Base-by-base conservation (phyloP, 2,329 filamentous ascomycete genomes). In the Alternaria incomplexa region DNA sequence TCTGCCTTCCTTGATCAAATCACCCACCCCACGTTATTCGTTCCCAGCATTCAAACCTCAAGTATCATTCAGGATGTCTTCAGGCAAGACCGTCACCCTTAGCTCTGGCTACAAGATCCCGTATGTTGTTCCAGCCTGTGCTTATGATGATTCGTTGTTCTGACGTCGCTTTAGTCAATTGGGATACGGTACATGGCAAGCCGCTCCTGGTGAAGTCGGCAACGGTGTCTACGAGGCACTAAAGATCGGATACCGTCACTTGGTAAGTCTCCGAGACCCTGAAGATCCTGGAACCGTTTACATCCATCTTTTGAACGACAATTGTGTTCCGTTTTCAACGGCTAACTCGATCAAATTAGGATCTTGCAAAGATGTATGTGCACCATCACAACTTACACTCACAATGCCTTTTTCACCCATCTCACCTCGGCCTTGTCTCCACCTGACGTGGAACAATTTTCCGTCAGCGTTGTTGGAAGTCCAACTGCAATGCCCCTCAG, bases 61-160 rank as follows among this genome's bases (percentile, higher is more conserved):
- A 40, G 30, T 45, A 58, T 54, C 51, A 28, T 59, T 65, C 71
- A 76, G 44, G 55, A 75, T 76, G 72, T 72, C 71, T 60, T 72
- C 79, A 56, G 80, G 81, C 69, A 74, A 79, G 72, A 76, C 72
- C n/a, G 67, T 73, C 36, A 75, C 69, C 15, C 71, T 77, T 45
- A 77, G 69, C 66, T 72, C 71, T 26, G 75, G 75, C 57, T 25
- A 69, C 67, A 75, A 75, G 64, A 77, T 96, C 69, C 90, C 74
- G 73, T 75, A 68, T 11, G 72, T 63, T 70, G 89, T 90, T 60
- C 5, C 30, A 43, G 4, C 12, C 1, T 20, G 2, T 30, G n/a
- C 17, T 8, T 20, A 36, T 50, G 5, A 22, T 8, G 15, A 20
- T 46, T 13, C n/a, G 15, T n/a, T 3, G 22, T 46, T 43, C 40